Conservation (phyloP, 345 rosid genomes). For the Eucalyptus paniculata region DNA sequence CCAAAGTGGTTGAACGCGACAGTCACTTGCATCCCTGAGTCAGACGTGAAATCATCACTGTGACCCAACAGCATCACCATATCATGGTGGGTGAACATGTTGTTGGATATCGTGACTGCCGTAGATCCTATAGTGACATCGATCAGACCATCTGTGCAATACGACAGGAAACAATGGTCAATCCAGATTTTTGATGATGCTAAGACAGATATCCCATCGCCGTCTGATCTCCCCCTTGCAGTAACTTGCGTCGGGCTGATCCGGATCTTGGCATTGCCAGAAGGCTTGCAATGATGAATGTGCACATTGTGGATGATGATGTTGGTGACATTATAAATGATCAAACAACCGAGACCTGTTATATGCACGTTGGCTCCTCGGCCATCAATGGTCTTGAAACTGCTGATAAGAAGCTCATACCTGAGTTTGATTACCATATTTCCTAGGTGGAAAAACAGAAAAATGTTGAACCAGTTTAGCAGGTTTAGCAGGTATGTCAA, state of each 20-base stretch:
- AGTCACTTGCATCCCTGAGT: constrained; percentile 7
- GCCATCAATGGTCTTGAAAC: constrained; percentile 10
- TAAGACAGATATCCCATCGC: neutral
- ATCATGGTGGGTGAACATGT: constrained; percentile 2
- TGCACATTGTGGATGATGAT: constrained; percentile 5
- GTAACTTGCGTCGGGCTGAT: neutral
- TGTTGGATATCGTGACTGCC: constrained; percentile 3
- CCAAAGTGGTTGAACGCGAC: constrained; percentile 10
- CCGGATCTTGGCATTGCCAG: neutral
- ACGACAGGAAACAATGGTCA: constrained; percentile 2
- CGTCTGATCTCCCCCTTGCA: neutral
- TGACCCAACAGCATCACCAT: constrained; percentile 11
- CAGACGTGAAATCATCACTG: constrained; percentile 4
- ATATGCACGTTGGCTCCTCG: constrained; percentile 3
- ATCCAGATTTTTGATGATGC: constrained; percentile 3
- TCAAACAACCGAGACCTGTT: neutral
- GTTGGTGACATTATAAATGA: neutral
- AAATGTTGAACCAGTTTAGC: neutral
- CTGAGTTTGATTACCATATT: constrained; percentile 7
- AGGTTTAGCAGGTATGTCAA: neutral
- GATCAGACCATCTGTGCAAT: constrained; percentile 8
- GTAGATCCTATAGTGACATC: constrained; percentile 9
- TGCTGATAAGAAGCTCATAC: neutral
- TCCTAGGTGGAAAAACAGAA: neutral
- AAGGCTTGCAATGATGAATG: constrained; percentile 10